Evolutionary conservation across 148 eudicot genomes (phyloP), one percentile per base, ranked within the genome.

Genomic region (Euryodendron excelsum): DNA sequence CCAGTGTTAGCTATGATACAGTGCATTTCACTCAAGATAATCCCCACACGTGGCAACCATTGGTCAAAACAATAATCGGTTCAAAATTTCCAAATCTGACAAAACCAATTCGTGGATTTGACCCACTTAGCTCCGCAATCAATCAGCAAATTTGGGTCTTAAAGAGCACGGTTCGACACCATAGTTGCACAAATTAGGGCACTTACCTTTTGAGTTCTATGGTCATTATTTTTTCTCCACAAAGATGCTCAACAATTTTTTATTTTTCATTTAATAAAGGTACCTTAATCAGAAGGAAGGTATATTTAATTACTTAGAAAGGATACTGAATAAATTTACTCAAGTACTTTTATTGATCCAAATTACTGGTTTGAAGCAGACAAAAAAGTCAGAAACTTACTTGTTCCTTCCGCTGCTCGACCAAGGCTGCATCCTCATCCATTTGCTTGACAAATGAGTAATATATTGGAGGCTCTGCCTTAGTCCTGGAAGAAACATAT

Each of bases 391-490:
- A 72, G 70, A 73, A 72, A 85, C 62, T 82, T 62, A 93, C 99
- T 88, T 95, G 85, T 69, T 95, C 99, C 82, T 95, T 95, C 78
- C 66, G 86, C 80, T 91, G 84, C 81, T 91, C 90, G 69, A 23
- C 69, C 45, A 82, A 79, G 69, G 70, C 84, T 14, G 77, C 73
- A 73, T 88, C 90, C 70, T 88, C 89, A 70, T 93, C 96, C 81
- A 95, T 68, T n/a, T 96, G 92, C 80, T 93, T 95, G 58, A 85
- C 81, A 64, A 86, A 90, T 79, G 71, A 61, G 82, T 91, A 95
- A 82, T 89, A 91, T 58, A 95, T 93, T 3, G 85, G 93, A 65
- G 99, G 99, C 82, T 95, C 94, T 58, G 99, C 86, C 85, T 93
- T 91, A 39, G 99, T 93, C 92, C 99, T 95, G 90, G 69, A 83